A percentile compares a stretch with the other conserved stretches of the same genome.
Conservation (phyloP, 164 flowering plant genomes). For the Vitis rotundifolia region DNA sequence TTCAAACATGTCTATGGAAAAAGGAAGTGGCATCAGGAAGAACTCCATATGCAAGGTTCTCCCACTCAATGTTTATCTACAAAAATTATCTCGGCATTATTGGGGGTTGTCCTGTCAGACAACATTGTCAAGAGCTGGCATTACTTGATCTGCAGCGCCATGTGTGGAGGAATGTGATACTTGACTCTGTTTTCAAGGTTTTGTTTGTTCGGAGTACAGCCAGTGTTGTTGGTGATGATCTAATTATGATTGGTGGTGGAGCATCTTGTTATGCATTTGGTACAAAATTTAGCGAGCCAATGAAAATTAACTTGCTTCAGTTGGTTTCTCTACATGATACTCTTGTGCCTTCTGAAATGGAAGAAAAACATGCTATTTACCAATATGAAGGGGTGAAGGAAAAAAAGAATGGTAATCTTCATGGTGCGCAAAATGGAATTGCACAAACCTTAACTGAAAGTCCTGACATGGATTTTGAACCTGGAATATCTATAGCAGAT, state of each 20-base stretch:
- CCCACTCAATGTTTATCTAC: constrained; percentile 87
- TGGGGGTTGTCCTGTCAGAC: constrained; percentile 87
- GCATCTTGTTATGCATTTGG: constrained; percentile 98
- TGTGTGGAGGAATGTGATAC: constrained; percentile 62
- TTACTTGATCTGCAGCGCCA: constrained; percentile 54
- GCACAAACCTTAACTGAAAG: constrained; percentile 15
- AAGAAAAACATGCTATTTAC: constrained; percentile 13
- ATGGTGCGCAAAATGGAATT: constrained; percentile 15
- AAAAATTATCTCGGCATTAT: constrained; percentile 67
- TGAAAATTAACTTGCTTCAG: constrained; percentile 55
- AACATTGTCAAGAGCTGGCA: constrained; percentile 61
- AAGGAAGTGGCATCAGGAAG: constrained; percentile 55
- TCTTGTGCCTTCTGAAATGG: constrained; percentile 15
- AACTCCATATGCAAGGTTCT: constrained; percentile 76
- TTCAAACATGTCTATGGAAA: constrained; percentile 55
- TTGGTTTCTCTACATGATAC: constrained; percentile 16
- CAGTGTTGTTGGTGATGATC: constrained; percentile 65
- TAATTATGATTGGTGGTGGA: constrained; percentile 86
- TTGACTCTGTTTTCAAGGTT: constrained; percentile 46
- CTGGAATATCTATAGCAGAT: constrained; percentile 12
- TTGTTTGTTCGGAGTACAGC: constrained; percentile 84
- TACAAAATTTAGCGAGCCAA: constrained; percentile 81
- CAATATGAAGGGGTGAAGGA: constrained; percentile 14
- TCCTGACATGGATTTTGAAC: constrained; percentile 18
- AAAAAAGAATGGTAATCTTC: constrained; percentile 3